Evolutionary conservation across 2,329 filamentous ascomycete species (phyloP).

Genomic region (Pseudogymnoascus sp.): DNA sequence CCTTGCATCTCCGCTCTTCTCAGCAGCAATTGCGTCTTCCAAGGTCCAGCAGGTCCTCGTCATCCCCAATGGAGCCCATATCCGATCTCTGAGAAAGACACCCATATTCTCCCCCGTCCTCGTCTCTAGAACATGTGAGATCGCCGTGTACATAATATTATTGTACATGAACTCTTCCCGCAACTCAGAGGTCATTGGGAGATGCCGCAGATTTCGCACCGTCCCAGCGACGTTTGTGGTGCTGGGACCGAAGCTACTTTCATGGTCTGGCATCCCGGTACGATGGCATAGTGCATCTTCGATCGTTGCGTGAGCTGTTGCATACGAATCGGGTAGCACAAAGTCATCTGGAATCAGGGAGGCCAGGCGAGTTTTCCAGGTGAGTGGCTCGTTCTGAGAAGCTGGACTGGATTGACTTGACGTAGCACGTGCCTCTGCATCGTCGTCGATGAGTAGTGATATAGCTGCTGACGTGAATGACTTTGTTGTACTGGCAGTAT

Average conservation of each 20-base stretch:
- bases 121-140: slow-evolving; percentile 40
- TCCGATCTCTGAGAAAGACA: slow-evolving; percentile 33
- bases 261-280: slow-evolving; percentile 42
- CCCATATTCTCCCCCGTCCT: slow-evolving; percentile 34
- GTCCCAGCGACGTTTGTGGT: slow-evolving; percentile 29
- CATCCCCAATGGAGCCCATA: slow-evolving; percentile 44
- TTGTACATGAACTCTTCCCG: slow-evolving; percentile 41
- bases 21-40: background rate
- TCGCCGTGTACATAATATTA: slow-evolving; percentile 43
- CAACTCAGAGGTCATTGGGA: slow-evolving; percentile 38
- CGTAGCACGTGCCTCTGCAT: slow-evolving; percentile 28
- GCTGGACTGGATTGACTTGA: slow-evolving; percentile 21
- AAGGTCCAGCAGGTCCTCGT: slow-evolving; percentile 30
- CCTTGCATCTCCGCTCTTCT: slow-evolving; percentile 12
- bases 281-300: slow-evolving; percentile 49
- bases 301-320: slow-evolving; percentile 43
- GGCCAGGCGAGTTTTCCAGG: slow-evolving; percentile 41
- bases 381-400: background rate
- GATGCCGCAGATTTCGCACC: slow-evolving; percentile 38
- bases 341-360: slow-evolving; percentile 46
- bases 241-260: slow-evolving; percentile 31
- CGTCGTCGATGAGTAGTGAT: slow-evolving; percentile 42
- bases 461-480: slow-evolving; percentile 45
- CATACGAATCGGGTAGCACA: slow-evolving; percentile 39
- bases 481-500: slow-evolving; percentile 50